Conservation (phyloP, 805 yeast genomes). For the Candida peoriensis region DNA sequence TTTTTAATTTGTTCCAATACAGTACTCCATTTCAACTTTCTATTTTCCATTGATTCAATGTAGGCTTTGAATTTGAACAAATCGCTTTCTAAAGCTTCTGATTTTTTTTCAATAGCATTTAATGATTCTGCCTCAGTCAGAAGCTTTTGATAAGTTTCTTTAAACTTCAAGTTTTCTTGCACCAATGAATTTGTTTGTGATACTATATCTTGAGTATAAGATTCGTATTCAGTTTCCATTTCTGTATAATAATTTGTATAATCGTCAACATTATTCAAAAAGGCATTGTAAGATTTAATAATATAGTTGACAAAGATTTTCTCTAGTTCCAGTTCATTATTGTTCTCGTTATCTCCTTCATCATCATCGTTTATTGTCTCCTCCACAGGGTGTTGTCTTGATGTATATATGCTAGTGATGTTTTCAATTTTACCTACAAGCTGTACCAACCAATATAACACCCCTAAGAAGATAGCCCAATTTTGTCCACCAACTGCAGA, state of each 20-base stretch:
- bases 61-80: constrained; percentile 66
- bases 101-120: constrained; percentile 49
- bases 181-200: constrained; percentile 39
- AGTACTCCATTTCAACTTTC: constrained; percentile 59
- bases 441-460: constrained; percentile 77
- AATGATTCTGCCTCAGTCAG: constrained; percentile 41
- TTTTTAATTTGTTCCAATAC: constrained; percentile 50
- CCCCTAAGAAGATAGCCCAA: constrained; percentile 81
- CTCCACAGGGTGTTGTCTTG: constrained; percentile 23
- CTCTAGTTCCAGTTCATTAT: constrained; percentile 32
- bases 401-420: constrained; percentile 7
- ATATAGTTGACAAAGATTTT: constrained; percentile 55
- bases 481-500: constrained; percentile 88
- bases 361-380: constrained; percentile 26
- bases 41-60: constrained; percentile 58
- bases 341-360: constrained; percentile 23
- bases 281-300: constrained; percentile 61
- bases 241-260: constrained; percentile 49
- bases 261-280: constrained; percentile 61
- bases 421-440: constrained; percentile 41
- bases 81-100: constrained; percentile 65
- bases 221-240: constrained; percentile 50
- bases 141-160: constrained; percentile 35
- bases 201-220: constrained; percentile 44
- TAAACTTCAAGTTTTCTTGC: constrained; percentile 35